These are phyloP conservation scores for Fusarium piperis DNA, from an alignment of 2,329 filamentous ascomycete genomes.

Conservation along the genomic window DNA sequence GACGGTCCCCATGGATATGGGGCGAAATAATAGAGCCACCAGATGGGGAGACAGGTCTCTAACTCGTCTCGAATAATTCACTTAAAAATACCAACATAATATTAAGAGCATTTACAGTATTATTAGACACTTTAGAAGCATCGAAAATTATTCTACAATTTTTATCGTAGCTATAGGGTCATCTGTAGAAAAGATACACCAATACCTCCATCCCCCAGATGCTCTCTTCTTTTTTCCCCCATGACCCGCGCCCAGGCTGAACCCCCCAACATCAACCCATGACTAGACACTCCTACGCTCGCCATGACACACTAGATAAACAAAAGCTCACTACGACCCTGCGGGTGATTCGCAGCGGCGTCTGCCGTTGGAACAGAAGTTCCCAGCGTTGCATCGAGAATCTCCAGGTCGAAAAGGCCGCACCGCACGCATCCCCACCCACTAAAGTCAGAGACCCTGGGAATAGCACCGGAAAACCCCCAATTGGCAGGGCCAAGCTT, in stretches of 20 bases:
- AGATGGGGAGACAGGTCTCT: not conserved
- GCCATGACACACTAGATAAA: conserved; percentile 1
- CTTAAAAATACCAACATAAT: not conserved
- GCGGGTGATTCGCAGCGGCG: not conserved
- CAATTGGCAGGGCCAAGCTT: not conserved
- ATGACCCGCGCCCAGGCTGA: not conserved
- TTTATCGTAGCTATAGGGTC: not conserved
- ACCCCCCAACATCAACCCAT: not conserved
- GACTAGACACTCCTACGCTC: not conserved
- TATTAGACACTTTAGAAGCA: too few species aligned
- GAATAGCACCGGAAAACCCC: conserved; percentile 3
- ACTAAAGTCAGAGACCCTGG: not conserved
- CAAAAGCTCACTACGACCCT: conserved; percentile 8
- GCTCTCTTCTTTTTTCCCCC: not conserved
- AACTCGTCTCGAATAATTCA: not conserved
- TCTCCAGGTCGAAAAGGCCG: conserved; percentile 9
- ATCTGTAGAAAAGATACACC: not conserved
- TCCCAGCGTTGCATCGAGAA: not conserved
- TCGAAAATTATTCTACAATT: not conserved
- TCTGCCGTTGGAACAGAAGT: not conserved
- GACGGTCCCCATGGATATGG: not conserved
- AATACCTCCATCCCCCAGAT: not conserved
- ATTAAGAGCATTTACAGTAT: not conserved
- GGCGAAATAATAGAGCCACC: not conserved
- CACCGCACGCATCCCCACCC: not conserved